Percentiles rank a stretch among this genome's conserved stretches.
These are phyloP conservation scores for Cladophialophora chaetospira DNA, from an alignment of 2,329 filamentous ascomycete genomes.

Conservation along the genomic window DNA sequence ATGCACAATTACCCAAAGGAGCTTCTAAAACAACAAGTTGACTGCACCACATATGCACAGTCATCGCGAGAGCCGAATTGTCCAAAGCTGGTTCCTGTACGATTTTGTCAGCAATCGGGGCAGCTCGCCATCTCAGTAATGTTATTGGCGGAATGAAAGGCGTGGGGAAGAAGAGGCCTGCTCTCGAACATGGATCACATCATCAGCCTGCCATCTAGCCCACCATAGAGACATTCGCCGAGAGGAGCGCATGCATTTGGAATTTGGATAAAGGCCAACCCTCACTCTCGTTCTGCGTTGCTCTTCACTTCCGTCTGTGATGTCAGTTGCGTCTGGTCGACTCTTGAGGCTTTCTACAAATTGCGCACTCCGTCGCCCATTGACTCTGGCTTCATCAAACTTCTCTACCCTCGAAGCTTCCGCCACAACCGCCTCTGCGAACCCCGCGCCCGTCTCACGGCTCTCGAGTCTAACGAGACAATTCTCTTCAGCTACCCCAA, in stretches of 20 bases:
- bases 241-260: not conserved
- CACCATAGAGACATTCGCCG: not conserved
- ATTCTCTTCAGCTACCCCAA: constrained; percentile 40
- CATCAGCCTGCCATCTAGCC: constrained; percentile 12
- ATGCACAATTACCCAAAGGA: not conserved
- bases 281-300: not conserved
- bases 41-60: not conserved
- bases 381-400: constrained; percentile 19
- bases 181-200: constrained; percentile 23
- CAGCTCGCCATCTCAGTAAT: not conserved
- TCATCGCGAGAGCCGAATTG: not conserved
- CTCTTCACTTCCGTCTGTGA: constrained; percentile 20
- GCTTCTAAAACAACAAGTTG: too few relatives aligned
- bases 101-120: constrained; percentile 17
- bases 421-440: constrained; percentile 6
- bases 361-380: constrained; percentile 1
- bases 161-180: not conserved
- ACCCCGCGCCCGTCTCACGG: constrained; percentile 35
- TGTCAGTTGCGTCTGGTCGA: constrained; percentile 26
- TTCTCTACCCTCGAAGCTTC: constrained; percentile 1
- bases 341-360: constrained; percentile 20
- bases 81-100: not conserved
- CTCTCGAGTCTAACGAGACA: constrained; percentile 46
- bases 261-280: constrained; percentile 8
- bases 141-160: constrained; percentile 22